phyloP scores from a whole-genome alignment of 2,329 filamentous ascomycete species.

The Alternaria metachromatica region DNA sequence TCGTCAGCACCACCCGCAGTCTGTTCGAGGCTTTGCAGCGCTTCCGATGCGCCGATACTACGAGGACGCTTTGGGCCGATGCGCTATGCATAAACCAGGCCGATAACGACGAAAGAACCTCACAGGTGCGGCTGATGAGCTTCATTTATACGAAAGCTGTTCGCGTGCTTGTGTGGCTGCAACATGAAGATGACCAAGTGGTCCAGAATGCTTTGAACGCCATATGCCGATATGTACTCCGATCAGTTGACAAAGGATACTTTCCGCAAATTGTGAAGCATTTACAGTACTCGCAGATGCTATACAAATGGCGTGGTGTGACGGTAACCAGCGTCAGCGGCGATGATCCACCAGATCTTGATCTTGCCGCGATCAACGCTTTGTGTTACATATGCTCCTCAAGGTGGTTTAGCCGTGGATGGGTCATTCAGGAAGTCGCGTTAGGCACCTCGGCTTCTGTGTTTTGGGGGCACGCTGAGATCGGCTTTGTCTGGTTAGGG shows the following conservation, averaged over 20 bases:
- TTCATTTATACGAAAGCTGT: not conserved
- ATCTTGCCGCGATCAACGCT: not conserved
- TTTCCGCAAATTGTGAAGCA: no score
- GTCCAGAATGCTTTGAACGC: no score
- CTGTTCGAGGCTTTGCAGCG: conserved; percentile 6
- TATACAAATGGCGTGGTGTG: not conserved
- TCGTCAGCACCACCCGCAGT: not conserved
- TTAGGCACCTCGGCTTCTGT: not conserved
- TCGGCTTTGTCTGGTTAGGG: not conserved
- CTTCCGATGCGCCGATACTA: not conserved
- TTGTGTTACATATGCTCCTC: not conserved
- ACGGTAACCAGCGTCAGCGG: not conserved
- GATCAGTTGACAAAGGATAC: no score
- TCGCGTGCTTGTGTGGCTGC: conserved; percentile 1
- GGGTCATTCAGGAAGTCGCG: not conserved
- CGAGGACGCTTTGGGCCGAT: conserved; percentile 30
- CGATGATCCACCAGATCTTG: not conserved
- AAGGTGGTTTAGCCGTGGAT: not conserved
- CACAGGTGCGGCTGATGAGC: conserved; percentile 44
- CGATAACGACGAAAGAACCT: conserved; percentile 32
- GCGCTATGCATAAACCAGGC: conserved; percentile 45
- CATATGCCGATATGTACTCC: no score
- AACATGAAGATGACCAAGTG: not conserved
- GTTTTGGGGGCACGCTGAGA: not conserved
- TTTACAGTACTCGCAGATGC: no score